These are phyloP conservation scores for Leccinum subgranulosum DNA, from an alignment of 768 basidiomycete species.

Conservation along the genomic window DNA sequence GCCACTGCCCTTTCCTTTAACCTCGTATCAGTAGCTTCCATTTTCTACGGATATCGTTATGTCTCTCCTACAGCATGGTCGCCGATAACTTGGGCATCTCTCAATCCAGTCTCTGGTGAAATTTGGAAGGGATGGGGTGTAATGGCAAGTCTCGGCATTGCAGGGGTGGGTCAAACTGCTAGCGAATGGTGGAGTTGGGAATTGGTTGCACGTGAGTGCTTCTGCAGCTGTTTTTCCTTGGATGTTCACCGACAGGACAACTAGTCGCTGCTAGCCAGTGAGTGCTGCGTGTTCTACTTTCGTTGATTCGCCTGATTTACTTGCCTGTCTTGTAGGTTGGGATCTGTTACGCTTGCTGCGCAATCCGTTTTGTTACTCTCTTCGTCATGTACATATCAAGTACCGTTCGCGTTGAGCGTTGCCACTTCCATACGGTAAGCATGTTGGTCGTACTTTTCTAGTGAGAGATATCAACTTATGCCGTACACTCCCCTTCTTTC, in stretches of 20 bases:
- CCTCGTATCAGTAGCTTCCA: conserved; percentile 62
- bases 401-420: conserved; percentile 77
- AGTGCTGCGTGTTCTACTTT: conserved; percentile 5
- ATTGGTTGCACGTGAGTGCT: conserved; percentile 51
- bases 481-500: neutral
- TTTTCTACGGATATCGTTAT: conserved; percentile 61
- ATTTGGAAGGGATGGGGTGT: conserved; percentile 68
- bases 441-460: neutral
- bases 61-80: conserved; percentile 78
- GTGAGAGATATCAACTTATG: neutral
- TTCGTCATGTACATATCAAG: conserved; percentile 74
- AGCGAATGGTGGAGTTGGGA: conserved; percentile 99
- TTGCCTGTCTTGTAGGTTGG: conserved; percentile 49
- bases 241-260: neutral
- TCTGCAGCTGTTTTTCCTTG: neutral
- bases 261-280: conserved; percentile 55
- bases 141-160: conserved; percentile 72
- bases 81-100: conserved; percentile 20
- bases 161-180: conserved; percentile 79
- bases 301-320: neutral
- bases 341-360: conserved; percentile 77
- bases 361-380: conserved; percentile 85
- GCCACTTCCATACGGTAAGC: conserved; percentile 81
- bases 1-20: conserved; percentile 89
- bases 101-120: conserved; percentile 51